Percentiles rank a stretch among this genome's conserved stretches.
These are phyloP conservation scores for Solanum verrucosum DNA, from an alignment of 257 asterid species.

Conservation along the genomic window DNA sequence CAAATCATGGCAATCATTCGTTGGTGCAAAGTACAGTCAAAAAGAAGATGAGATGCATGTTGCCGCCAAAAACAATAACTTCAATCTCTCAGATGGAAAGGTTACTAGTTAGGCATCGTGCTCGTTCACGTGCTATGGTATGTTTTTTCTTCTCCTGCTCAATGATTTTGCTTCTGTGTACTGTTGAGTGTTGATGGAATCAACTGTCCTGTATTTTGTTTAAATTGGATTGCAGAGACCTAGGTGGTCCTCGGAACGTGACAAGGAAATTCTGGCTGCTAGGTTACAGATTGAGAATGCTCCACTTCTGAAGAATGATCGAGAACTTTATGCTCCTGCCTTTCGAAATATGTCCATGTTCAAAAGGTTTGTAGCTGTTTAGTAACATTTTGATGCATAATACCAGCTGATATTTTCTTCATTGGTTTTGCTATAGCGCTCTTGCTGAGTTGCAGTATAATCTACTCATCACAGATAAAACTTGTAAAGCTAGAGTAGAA, in stretches of 20 bases:
- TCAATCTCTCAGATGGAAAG: constrained; percentile 51
- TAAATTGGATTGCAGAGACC: constrained; percentile 51
- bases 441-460: background rate
- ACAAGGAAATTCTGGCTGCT: constrained; percentile 55
- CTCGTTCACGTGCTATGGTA: constrained; percentile 89
- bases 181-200: background rate
- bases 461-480: too few species aligned
- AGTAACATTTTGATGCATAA: background rate
- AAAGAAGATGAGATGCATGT: constrained; percentile 72
- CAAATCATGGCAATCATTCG: background rate
- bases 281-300: constrained; percentile 55
- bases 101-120: constrained; percentile 51
- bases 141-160: background rate
- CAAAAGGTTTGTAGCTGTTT: constrained; percentile 44
- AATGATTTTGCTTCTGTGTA: background rate
- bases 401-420: background rate
- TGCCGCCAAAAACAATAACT: constrained; percentile 75
- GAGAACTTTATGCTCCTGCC: constrained; percentile 56
- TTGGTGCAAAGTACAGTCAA: constrained; percentile 14
- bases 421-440: background rate
- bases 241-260: constrained; percentile 75
- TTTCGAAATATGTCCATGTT: constrained; percentile 71
- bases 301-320: constrained; percentile 38
- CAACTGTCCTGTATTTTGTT: background rate
- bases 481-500: background rate